Base-by-base conservation (phyloP, 306 rosid species). In the Dicorynia guianensis region DNA sequence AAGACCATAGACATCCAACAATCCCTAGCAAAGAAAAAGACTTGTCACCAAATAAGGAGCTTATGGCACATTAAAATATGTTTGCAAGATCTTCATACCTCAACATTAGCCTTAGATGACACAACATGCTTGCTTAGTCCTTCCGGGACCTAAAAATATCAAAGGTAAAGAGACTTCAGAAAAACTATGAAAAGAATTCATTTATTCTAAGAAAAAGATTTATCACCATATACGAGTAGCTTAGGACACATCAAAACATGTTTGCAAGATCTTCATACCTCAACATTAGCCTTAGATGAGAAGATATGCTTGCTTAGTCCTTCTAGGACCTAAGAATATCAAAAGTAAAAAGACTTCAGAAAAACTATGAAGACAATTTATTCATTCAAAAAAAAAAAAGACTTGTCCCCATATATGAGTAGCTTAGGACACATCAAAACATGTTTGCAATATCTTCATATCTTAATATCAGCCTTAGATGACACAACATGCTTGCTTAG, bases 381-480 rank as follows among this genome's bases (percentile, higher is more conserved):
- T n/a, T n/a, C n/a, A n/a, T n/a, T n/a, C n/a, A n/a, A n/a, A n/a
- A n/a, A n/a, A n/a, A n/a, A n/a, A n/a, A n/a, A n/a, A n/a, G n/a
- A n/a, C n/a, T n/a, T n/a, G n/a, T n/a, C n/a, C n/a, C n/a, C n/a
- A n/a, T n/a, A n/a, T n/a, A n/a, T n/a, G n/a, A n/a, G n/a, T n/a
- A n/a, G n/a, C n/a, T n/a, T n/a, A n/a, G n/a, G 6, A 14, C 8
- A 7, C 42, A 52, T 25, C 47, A 75, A 59, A 5, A 10, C 35
- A 15, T 57, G 77, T 53, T 75, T 10, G 73, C 8, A 44, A 63
- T 48, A 54, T 60, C 58, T 53, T 71, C 77, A 76, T 82, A 95
- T 97, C 97, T 92, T 89, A 72, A 95, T 97, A 74, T 90, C 99
- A 67, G 87, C 88, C 86, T 79, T 90, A 56, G 99, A 95, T 43